Evolutionary conservation across 495 filamentous ascomycete genomes (phyloP).

Genomic region (Penicillium manginii): DNA sequence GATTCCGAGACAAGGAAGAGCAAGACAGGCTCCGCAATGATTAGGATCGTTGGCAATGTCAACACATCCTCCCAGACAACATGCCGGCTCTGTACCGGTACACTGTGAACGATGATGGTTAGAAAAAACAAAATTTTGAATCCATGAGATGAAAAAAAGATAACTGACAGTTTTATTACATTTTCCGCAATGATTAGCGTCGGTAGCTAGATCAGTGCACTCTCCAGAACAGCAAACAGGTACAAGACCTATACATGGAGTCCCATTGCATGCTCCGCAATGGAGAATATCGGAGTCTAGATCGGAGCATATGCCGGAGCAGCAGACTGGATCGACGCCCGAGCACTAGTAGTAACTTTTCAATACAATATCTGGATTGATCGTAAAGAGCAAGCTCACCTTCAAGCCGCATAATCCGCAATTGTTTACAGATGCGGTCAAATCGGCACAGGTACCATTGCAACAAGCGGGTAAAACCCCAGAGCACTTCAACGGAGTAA

Average conservation of each 20-base stretch:
- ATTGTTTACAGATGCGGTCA: conserved; percentile 10
- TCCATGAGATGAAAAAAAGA: not conserved
- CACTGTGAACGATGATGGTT: conserved; percentile 8
- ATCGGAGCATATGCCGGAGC: conserved; percentile 18
- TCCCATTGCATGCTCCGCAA: conserved; percentile 15
- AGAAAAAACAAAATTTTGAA: not conserved
- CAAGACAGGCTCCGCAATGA: conserved; percentile 18
- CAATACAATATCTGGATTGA: too few species aligned
- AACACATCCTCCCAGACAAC: conserved; percentile 17
- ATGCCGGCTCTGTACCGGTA: conserved; percentile 14
- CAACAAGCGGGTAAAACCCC: conserved; percentile 23
- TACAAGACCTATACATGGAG: conserved; percentile 13
- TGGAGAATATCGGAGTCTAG: conserved; percentile 6
- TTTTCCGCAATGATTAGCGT: conserved; percentile 19
- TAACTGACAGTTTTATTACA: conserved; percentile 14
- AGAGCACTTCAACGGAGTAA: conserved; percentile 9
- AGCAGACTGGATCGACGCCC: conserved; percentile 18
- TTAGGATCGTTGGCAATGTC: conserved; percentile 14
- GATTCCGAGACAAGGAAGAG: conserved; percentile 18
- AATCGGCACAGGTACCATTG: conserved; percentile 16
- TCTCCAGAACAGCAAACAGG: conserved; percentile 20
- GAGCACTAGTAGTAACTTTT: conserved; percentile 11
- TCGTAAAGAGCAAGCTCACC: conserved; percentile 1
- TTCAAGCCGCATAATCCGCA: conserved; percentile 19
- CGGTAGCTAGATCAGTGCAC: conserved; percentile 20